Base-by-base conservation (phyloP, 768 basidiomycete species). In the Boletus pseudo-olivaceus region DNA sequence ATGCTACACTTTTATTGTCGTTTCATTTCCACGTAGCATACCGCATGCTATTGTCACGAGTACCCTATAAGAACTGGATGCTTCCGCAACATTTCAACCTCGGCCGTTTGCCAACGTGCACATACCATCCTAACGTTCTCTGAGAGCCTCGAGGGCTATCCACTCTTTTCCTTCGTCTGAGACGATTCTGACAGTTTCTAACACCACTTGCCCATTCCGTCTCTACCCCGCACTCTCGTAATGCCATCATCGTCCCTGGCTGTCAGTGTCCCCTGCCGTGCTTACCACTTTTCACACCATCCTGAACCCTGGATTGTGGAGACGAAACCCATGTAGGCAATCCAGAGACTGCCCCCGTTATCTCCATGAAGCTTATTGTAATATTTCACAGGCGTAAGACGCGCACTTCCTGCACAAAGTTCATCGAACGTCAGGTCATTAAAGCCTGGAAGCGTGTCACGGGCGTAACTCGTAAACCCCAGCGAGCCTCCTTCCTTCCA, bases 371-470 rank as follows among this genome's bases (percentile, higher is more conserved):
- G 5, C 47, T 57, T 27, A 62, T 12, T 12, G 4, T 15, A 14
- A 27, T 33, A 14, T 3, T 32, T 38, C 23, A 42, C 46, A 70
- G 70, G 39, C 55, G 50, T 34, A 68, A 60, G 39, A 51, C 69
- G 3, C 62, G 60, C 51, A 35, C 47, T 9, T 73, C 80, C 4
- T 70, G 69, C 58, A 68, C 75, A 12, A 83, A 81, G 56, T 69
- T 67, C 61, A 67, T 87, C 53, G 78, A 83, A 62, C 83, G 85
- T 51, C 81, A 79, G 65, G 69, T 85, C 55, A 68, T 87, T 49
- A 71, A 75, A 40, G 73, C 78, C 10, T 87, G 85, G 85, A 87
- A 87, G 63, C 69, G 76, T 37, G 68, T 87, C 62, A 85, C 83
- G 26, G 72, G 76, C 23, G 70, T 73, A 30, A 76, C 80, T 32